phyloP scores from a whole-genome alignment of 2,329 filamentous ascomycete genomes.

The Venturia pyrina region DNA sequence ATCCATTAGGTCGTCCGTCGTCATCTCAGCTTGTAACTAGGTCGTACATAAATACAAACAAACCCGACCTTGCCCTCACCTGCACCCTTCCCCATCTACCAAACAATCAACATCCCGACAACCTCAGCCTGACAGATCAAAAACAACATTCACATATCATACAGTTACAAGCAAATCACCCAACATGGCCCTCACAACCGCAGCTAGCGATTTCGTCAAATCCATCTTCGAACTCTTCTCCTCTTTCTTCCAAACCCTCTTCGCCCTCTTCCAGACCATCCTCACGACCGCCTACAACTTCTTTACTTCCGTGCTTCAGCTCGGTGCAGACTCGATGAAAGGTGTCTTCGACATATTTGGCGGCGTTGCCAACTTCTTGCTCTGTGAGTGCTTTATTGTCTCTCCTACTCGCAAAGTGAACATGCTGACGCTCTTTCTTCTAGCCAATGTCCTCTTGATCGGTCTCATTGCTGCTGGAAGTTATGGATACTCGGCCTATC shows the following conservation, averaged over 20 bases:
- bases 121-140: background rate
- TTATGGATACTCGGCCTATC: conserved; percentile 10
- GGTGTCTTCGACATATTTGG: conserved; percentile 29
- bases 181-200: conserved; percentile 21
- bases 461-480: conserved; percentile 1
- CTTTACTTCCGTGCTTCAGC: conserved; percentile 28
- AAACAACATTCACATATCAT: background rate
- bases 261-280: conserved; percentile 25
- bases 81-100: background rate
- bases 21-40: background rate
- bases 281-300: conserved; percentile 27
- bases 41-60: background rate
- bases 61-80: background rate
- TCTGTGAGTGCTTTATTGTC: conserved; percentile 22
- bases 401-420: too few species aligned
- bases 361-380: conserved; percentile 31
- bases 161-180: background rate
- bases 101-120: background rate
- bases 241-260: conserved; percentile 28
- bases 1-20: background rate
- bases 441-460: conserved; percentile 10
- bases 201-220: conserved; percentile 30
- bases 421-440: too few species aligned
- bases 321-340: conserved; percentile 26
- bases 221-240: conserved; percentile 34